phyloP scores from a whole-genome alignment of 2,329 filamentous ascomycete genomes.

The Coniochaeta sp. region DNA sequence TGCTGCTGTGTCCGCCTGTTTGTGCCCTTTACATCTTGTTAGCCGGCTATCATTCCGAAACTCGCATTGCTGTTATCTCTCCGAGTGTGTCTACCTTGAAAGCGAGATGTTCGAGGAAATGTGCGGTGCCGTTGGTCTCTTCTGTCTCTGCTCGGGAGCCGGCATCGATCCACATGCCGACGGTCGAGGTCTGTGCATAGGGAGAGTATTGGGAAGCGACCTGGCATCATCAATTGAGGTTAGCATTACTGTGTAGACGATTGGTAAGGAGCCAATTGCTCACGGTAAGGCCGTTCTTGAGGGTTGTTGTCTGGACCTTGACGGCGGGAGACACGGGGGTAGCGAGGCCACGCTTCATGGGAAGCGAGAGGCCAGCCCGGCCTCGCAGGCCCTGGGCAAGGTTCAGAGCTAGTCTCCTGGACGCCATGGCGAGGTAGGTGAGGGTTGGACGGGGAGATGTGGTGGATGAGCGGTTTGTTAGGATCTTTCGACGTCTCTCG shows the following conservation, averaged over 20 bases:
- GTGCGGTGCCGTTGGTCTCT: conserved; percentile 97
- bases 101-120: conserved; percentile 98
- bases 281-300: conserved; percentile 97
- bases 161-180: conserved; percentile 99
- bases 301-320: conserved; percentile 92
- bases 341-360: conserved; percentile 81
- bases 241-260: conserved; percentile 14
- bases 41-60: background rate
- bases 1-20: conserved; percentile 92
- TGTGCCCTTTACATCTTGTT: conserved; percentile 60
- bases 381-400: conserved; percentile 84
- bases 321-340: conserved; percentile 65
- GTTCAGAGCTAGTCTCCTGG: conserved; percentile 93
- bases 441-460: conserved; percentile 34
- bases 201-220: conserved; percentile 97
- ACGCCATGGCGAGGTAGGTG: conserved; percentile 69
- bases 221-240: conserved; percentile 40
- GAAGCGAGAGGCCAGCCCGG: conserved; percentile 74
- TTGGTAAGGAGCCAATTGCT: conserved; percentile 29
- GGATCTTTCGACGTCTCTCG: conserved; percentile 34
- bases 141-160: conserved; percentile 96
- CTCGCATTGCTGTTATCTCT: background rate
- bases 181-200: conserved; percentile 95
- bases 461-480: conserved; percentile 39
- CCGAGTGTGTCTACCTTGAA: conserved; percentile 84